Evolutionary conservation across 768 basidiomycete genomes (phyloP), one percentile per base, ranked within the genome.

Genomic region (Boletus reticuloceps): DNA sequence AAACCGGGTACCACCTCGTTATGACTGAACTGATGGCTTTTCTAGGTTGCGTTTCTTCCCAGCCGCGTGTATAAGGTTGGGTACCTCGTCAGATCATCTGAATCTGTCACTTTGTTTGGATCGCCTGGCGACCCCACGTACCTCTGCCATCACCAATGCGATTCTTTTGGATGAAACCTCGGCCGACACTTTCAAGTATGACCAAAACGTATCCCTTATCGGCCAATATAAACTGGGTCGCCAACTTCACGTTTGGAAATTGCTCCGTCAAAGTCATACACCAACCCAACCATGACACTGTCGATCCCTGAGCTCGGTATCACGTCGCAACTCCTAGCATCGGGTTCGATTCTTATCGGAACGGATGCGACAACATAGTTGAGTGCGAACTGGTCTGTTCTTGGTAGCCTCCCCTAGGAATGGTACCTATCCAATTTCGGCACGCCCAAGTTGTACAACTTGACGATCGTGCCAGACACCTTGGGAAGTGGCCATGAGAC

Each of bases 11-110:
- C 42, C 29, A 31, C 22, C 20, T 55, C 6, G 6, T 39, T 16
- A 14, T 6, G 36, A 19, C 1, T 22, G 5, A 29, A n/a, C 53
- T 42, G 25, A 40, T 47, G 43, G 44, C 36, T 50, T 29, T 11
- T 25, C 41, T 48, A 82, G 82, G 81, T 81, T 38, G 83, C 81
- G 0, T 84, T 83, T 57, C 75, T 82, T 2, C 82, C 83, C 0
- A 74, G 72, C 44, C 82, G 82, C 1, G 75, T 84, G 27, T 75
- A 75, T 64, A 82, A 82, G 55, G 82, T 80, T 14, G 83, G 81
- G 4, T 83, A 79, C 55, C 66, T 83, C 20, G 72, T 83, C 20
- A 76, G 76, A 0, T 65, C 81, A 14, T 64, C 71, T 39, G 53
- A 69, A 20, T 58, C 67, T 22, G 53, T 46, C 14, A 41, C 55